Evolutionary conservation across 768 basidiomycete genomes (phyloP), one percentile per base, ranked within the genome.

Genomic region (Termitomyces eurrhizus): DNA sequence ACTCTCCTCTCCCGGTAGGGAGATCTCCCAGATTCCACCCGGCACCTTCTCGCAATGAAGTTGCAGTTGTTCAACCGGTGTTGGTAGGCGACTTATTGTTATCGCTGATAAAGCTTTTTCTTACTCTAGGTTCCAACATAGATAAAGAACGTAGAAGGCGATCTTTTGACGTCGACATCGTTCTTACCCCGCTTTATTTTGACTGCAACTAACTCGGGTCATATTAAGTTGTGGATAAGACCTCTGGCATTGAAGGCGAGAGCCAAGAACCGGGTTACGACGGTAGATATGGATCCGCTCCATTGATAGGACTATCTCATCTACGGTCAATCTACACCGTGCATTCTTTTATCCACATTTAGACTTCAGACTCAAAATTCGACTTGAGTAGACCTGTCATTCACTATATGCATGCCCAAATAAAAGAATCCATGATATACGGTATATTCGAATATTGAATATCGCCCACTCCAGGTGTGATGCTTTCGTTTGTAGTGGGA

Each of bases 21-120:
- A 70, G 66, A 3, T 76, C 79, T 13, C 73, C 79, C 33, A 79
- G 86, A 13, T 95, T 88, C 66, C 96, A 98, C 66, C 85, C 92
- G 29, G 92, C 96, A 3, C 95, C 95, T 3, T 91, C 93, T 2
- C 80, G 94, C 26, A 94, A 90, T 64, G 95, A 97, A 65, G 87
- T 96, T 11, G 89, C 94, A 6, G 83, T 91, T 32, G 86, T 97
- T 2, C 95, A 96, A 67, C 94, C 95, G 26, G 93, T 96, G 42
- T 74, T 96, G 64, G 93, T 94, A 67, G 66, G 83, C 78, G 7
- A 45, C 42, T 44, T 44, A 21, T 18, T 21, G 21, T 21, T 56
- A 16, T 7, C 5, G 42, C 3, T 37, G n/a, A n/a, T 50, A 39
- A 7, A 50, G 41, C 65, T 29, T 62, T 50, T 39, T 41, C 52